Evolutionary conservation across 2,329 filamentous ascomycete species (phyloP).

Genomic region (Epichloe coenophiala): DNA sequence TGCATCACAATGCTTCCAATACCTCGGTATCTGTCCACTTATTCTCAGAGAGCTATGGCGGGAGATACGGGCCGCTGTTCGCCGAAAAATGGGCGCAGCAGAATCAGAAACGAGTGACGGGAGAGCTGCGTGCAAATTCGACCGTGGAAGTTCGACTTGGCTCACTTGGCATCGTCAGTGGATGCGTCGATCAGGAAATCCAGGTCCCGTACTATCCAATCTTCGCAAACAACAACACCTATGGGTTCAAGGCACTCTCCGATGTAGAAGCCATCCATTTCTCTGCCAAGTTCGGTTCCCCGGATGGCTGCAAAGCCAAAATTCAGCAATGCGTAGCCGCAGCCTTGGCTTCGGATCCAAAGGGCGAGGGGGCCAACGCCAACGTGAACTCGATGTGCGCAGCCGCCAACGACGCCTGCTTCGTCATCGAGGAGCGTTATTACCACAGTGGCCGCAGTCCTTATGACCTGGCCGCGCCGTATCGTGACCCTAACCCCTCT

Average conservation of each 20-base stretch:
- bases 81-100: slow-evolving; percentile 45
- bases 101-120: slow-evolving; percentile 41
- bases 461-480: slow-evolving; percentile 47
- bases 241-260: slow-evolving; percentile 44
- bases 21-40: slow-evolving; percentile 45
- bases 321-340: slow-evolving; percentile 38
- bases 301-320: slow-evolving; percentile 37
- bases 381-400: slow-evolving; percentile 34
- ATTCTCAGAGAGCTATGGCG: slow-evolving; percentile 58
- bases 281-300: slow-evolving; percentile 15
- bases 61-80: slow-evolving; percentile 55
- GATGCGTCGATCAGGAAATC: slow-evolving; percentile 50
- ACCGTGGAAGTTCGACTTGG: slow-evolving; percentile 47
- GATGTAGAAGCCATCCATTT: slow-evolving; percentile 36
- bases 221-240: slow-evolving; percentile 52
- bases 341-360: slow-evolving; percentile 24
- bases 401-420: slow-evolving; percentile 29
- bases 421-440: slow-evolving; percentile 44
- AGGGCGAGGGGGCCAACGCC: slow-evolving; percentile 23
- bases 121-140: slow-evolving; percentile 31
- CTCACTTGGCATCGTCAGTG: slow-evolving; percentile 58
- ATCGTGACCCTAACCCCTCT: slow-evolving; percentile 48
- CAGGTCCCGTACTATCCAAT: slow-evolving; percentile 43
- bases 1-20: slow-evolving; percentile 38
- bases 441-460: slow-evolving; percentile 39